Evolutionary conservation across 257 asterid genomes (phyloP).

Genomic region (Nemophila menziesii): DNA sequence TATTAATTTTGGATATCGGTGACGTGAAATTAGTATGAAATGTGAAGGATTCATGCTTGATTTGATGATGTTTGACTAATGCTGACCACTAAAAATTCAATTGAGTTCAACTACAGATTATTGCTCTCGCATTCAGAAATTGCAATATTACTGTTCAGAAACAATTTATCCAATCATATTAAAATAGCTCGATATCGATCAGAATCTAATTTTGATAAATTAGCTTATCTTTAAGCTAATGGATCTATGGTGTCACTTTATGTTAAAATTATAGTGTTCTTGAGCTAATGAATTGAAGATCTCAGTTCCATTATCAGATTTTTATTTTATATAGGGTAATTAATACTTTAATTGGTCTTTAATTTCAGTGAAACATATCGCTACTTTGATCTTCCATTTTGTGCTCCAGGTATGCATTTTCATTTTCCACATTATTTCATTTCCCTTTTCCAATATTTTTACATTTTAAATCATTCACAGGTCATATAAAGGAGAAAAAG

Average conservation of each 20-base stretch:
- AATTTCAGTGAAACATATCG: slow-evolving; percentile 41
- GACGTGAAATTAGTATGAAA: neutral
- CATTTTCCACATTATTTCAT: neutral
- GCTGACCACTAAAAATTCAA: neutral
- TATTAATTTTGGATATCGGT: too few species aligned
- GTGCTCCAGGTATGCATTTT: slow-evolving; percentile 27
- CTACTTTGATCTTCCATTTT: slow-evolving; percentile 43
- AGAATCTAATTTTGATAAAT: too few species aligned
- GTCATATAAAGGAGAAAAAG: slow-evolving; percentile 23
- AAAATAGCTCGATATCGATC: too few species aligned
- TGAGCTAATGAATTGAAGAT: neutral
- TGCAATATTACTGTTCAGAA: neutral
- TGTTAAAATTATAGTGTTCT: neutral
- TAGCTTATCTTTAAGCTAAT: too few species aligned
- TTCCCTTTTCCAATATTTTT: too few species aligned
- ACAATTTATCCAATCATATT: neutral
- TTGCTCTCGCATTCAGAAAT: too few species aligned
- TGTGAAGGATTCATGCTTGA: neutral
- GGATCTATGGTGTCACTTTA: neutral
- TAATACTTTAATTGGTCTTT: neutral
- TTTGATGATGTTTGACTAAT: neutral
- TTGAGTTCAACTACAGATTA: neutral
- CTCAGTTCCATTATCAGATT: neutral
- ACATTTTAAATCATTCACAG: too few species aligned
- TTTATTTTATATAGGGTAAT: neutral